Evolutionary conservation across 2,329 filamentous ascomycete species (phyloP), one percentile per base, ranked within the genome.

Genomic region (Ophiostoma sp.): DNA sequence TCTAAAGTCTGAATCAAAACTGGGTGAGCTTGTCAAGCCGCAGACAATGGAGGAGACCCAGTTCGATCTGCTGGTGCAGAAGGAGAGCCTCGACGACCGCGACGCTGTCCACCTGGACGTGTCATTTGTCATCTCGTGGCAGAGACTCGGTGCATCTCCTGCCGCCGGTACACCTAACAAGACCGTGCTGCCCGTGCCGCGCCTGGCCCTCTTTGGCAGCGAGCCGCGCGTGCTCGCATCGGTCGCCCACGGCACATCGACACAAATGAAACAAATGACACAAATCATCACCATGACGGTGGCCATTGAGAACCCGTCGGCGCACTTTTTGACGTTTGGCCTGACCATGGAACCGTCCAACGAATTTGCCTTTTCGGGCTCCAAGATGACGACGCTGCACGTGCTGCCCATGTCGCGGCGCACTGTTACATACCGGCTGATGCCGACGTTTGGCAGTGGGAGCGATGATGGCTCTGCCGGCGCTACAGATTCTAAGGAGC

Each of bases 291-390:
- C 77, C 74, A 77, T 88, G 17, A 80, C 84, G 60, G 77, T 87
- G 77, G 92, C 88, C 3, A 88, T 99, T 70, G 95, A 99, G 80
- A 99, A 99, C 77, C 91, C 94, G 0, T 97, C 94, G 0, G 90
- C 89, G 78, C 95, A 99, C 78, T 96, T 97, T 79, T 86, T 99
- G 67, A 97, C 94, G 0, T 99, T 99, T 80, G 93, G 92, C 39
- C 79, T 98, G 67, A 88, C 85, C 35, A 96, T 99, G 93, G 94
- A 99, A 75, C 91, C 93, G 2, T 94, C 88, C 77, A 93, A 96
- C 73, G 87, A 93, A 69, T 98, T 98, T 79, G 94, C 93, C 0
- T 98, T 99, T 79, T 93, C 92, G 8, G 95, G 95, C 0, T 84
- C 92, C 1, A 98, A 98, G 81, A 85, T 90, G 74, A 89, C 88